Evolutionary conservation across 1,284 basidiomycete species (phyloP), one percentile per base, ranked within the genome.

Genomic region (Moesziomyces globuligerus): DNA sequence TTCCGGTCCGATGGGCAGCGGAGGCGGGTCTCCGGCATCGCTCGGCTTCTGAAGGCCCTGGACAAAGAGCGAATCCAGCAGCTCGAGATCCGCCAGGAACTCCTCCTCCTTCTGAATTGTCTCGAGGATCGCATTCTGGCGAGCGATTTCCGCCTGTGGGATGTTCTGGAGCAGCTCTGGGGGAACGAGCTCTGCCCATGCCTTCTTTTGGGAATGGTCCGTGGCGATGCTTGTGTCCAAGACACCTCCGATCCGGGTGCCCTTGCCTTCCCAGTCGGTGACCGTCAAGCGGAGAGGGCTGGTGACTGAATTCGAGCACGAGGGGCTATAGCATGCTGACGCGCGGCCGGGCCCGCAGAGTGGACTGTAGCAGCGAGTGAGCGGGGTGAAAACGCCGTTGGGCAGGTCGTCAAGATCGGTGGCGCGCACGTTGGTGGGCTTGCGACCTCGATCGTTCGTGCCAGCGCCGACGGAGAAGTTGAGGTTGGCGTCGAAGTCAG

Each of bases 301-400:
- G 37, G 42, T 28, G 34, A 41, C 24, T 41, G 74, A 60, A 39
- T 69, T 61, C 9, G 75, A 70, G 53, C 81, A 79, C 46, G 70
- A 69, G 7, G 48, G 49, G 23, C 62, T 64, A 54, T 75, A 82
- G 66, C 78, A 79, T 3, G 24, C 28, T 1, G 50, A 48, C 3
- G 39, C 48, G 20, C 43, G 44, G 1, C 44, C 61, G 26, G 77
- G 45, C 88, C 89, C 83, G 84, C 96, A 98, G 37, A 96, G 98
- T 10, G 96, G 94, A 40, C 93, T 96, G 85, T 98, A 98, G 83
- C 96, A 99, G 79, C 94, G 93, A 0, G 94, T 95, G 62, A 99
- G 86, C 21, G 98, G 87, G 1, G 94, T 98, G 82, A 98, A 97
- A 10, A 98, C 93, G 36, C 96, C 96, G 1, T 91, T 90, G 0